phyloP scores from a whole-genome alignment of 1,139 yeast genomes.

The Taiozyma sp. region DNA sequence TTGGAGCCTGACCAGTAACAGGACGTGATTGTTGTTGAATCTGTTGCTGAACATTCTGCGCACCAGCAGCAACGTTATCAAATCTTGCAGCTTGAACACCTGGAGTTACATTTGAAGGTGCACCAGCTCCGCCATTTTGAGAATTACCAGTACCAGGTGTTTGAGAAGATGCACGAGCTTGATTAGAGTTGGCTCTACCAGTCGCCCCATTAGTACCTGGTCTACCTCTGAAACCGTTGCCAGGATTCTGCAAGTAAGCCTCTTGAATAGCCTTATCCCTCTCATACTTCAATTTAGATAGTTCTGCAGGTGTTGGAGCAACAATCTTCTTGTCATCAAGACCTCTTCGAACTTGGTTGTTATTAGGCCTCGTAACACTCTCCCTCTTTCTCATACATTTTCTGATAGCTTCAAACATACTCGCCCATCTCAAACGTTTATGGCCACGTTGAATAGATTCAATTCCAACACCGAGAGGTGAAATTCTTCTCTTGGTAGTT shows the following conservation, averaged over 20 bases:
- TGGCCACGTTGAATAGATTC: constrained; percentile 95
- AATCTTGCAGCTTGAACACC: constrained; percentile 2
- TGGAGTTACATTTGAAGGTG: constrained; percentile 1
- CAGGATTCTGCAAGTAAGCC: constrained; percentile 48
- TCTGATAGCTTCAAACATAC: constrained; percentile 93
- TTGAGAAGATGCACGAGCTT: constrained; percentile 15
- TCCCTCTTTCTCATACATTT: constrained; percentile 89
- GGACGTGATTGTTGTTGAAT: background rate
- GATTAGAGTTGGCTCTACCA: constrained; percentile 9
- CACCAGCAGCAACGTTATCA: background rate
- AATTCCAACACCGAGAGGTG: constrained; percentile 86
- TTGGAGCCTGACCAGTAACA: constrained; percentile 1
- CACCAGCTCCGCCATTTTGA: constrained; percentile 1
- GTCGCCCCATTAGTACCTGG: constrained; percentile 4
- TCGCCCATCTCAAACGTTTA: constrained; percentile 85
- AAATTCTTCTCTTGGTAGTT: constrained; percentile 78
- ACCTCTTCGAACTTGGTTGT: constrained; percentile 33
- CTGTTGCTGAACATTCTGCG: background rate
- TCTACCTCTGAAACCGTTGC: constrained; percentile 13
- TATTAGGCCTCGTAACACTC: constrained; percentile 50
- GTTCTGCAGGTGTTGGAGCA: constrained; percentile 77
- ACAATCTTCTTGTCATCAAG: constrained; percentile 33
- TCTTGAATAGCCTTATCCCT: constrained; percentile 81
- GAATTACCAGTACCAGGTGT: background rate
- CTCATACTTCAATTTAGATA: constrained; percentile 74